phyloP scores from a whole-genome alignment of 73 alveolate genomes.

The Diophrys appendiculata region DNA sequence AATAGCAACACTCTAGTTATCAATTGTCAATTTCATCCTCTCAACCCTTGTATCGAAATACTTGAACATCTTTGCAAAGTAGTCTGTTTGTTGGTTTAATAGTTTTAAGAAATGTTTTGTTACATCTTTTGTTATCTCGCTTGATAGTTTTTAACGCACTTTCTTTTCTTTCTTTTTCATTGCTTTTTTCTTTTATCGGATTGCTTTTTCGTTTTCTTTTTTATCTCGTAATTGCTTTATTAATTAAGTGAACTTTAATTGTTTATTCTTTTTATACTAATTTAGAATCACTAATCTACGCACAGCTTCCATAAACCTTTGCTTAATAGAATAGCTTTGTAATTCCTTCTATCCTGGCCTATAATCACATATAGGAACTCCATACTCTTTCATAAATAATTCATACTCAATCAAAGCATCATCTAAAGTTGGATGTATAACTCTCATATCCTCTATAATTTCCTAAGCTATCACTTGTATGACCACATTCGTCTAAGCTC shows the following conservation, averaged over 20 bases:
- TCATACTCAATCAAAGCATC: constrained; percentile 5
- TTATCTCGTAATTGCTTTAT: not conserved
- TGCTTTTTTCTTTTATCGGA: not conserved
- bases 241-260: not conserved
- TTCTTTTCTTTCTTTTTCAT: too few species aligned
- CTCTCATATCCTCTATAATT: constrained; percentile 6
- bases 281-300: not conserved
- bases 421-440: not conserved
- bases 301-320: not conserved
- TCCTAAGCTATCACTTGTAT: not conserved
- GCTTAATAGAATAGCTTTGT: too few species aligned
- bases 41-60: not conserved
- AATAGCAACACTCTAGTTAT: not conserved
- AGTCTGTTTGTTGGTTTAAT: not conserved
- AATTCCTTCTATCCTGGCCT: not conserved
- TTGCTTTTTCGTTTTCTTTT: not conserved
- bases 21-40: not conserved
- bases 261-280: not conserved
- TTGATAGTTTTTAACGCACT: not conserved
- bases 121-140: not conserved
- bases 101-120: not conserved
- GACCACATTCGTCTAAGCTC: constrained; percentile 12
- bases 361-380: constrained; percentile 28
- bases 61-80: not conserved
- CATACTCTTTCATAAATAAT: constrained; percentile 12